Conservation (phyloP, 2,329 filamentous ascomycete genomes). For the Penicillium vulpinum region DNA sequence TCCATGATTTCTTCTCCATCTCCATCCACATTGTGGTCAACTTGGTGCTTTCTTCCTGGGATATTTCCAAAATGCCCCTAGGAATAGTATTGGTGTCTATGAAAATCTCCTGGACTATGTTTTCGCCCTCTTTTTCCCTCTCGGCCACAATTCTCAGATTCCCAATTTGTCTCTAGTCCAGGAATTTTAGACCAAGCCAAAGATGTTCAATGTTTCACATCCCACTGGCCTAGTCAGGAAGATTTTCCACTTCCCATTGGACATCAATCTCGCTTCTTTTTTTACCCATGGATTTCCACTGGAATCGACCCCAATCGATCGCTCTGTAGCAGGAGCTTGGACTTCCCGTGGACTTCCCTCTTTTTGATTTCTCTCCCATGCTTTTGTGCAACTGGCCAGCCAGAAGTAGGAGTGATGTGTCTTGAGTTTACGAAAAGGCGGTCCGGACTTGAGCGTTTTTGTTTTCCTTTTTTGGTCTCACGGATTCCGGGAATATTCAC, state of each 20-base stretch:
- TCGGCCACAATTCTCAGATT: slow-evolving; percentile 1
- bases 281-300: slow-evolving; percentile 14
- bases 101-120: slow-evolving; percentile 11
- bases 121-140: slow-evolving; percentile 1
- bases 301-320: slow-evolving; percentile 8
- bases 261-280: slow-evolving; percentile 9
- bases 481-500: slow-evolving; percentile 23
- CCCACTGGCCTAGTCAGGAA: slow-evolving; percentile 1
- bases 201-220: slow-evolving; percentile 4
- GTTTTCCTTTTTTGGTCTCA: slow-evolving; percentile 16
- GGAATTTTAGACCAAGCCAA: slow-evolving; percentile 2
- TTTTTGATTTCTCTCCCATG: slow-evolving; percentile 14
- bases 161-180: slow-evolving; percentile 1
- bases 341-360: slow-evolving; percentile 10
- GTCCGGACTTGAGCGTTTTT: slow-evolving; percentile 24
- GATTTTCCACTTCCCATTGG: slow-evolving; percentile 6
- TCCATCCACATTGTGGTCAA: slow-evolving; percentile 11
- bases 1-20: slow-evolving; percentile 11
- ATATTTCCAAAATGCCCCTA: slow-evolving; percentile 11
- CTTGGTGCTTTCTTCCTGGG: slow-evolving; percentile 19
- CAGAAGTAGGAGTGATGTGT: slow-evolving; percentile 27
- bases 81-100: slow-evolving; percentile 19
- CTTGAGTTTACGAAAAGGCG: slow-evolving; percentile 32
- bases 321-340: slow-evolving; percentile 6
- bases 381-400: slow-evolving; percentile 21